phyloP scores from a whole-genome alignment of 768 basidiomycete species.

The Cubamyces sp. region DNA sequence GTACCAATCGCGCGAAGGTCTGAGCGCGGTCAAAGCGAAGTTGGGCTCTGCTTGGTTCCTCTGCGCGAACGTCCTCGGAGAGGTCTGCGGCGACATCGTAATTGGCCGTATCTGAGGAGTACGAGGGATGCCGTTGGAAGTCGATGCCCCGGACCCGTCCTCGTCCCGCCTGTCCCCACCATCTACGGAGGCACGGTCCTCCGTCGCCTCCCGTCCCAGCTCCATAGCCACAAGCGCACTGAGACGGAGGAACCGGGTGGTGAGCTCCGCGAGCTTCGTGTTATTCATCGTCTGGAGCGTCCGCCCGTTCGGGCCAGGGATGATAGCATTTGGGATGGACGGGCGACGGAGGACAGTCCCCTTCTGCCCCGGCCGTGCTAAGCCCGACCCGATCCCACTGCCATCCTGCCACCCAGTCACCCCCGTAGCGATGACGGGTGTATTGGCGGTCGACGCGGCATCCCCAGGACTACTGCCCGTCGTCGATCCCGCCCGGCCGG shows the following conservation, averaged over 20 bases:
- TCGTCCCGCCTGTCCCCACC: slow-evolving; percentile 36
- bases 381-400: slow-evolving; percentile 72
- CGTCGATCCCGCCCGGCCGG: slow-evolving; percentile 29
- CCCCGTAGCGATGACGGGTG: slow-evolving; percentile 44
- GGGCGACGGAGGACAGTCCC: slow-evolving; percentile 66
- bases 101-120: slow-evolving; percentile 16
- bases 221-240: slow-evolving; percentile 81
- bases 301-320: slow-evolving; percentile 25
- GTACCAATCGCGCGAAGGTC: slow-evolving; percentile 82
- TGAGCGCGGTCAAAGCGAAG: slow-evolving; percentile 46
- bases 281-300: slow-evolving; percentile 52
- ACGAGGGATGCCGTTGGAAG: slow-evolving; percentile 2
- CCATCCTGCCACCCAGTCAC: slow-evolving; percentile 79
- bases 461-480: slow-evolving; percentile 33
- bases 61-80: slow-evolving; percentile 26
- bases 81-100: slow-evolving; percentile 29
- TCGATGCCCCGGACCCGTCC: slow-evolving; percentile 15
- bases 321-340: slow-evolving; percentile 20
- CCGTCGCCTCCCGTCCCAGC: slow-evolving; percentile 65
- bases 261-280: slow-evolving; percentile 66
- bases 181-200: slow-evolving; percentile 49
- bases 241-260: slow-evolving; percentile 73
- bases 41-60: slow-evolving; percentile 22
- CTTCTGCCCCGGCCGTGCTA: slow-evolving; percentile 55
- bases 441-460: slow-evolving; percentile 3